Evolutionary conservation across 2,329 filamentous ascomycete species (phyloP).

Genomic region (Aspergillus fumigatiaffinis): DNA sequence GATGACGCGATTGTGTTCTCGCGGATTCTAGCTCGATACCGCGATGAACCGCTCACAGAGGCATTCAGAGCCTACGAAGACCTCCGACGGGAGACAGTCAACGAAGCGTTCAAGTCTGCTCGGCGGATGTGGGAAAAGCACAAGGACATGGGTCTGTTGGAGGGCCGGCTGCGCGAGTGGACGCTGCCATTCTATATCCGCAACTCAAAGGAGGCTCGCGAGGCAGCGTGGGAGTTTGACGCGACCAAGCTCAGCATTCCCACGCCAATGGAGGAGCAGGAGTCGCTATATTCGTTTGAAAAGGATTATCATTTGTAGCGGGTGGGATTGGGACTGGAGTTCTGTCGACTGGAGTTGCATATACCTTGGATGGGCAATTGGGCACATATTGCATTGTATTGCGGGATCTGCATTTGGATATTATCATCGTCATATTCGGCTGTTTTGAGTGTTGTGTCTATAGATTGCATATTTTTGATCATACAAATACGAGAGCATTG

Average conservation of each 20-base stretch:
- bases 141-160: constrained; percentile 35
- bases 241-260: constrained; percentile 32
- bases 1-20: constrained; percentile 45
- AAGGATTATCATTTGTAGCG: constrained; percentile 12
- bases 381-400: neutral
- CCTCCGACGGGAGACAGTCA: constrained; percentile 35
- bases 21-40: constrained; percentile 33
- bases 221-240: constrained; percentile 35
- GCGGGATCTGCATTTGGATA: neutral
- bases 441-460: too few species aligned
- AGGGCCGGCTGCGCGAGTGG: constrained; percentile 36
- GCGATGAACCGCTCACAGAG: constrained; percentile 27
- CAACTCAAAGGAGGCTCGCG: constrained; percentile 23
- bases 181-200: constrained; percentile 35
- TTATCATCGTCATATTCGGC: too few species aligned
- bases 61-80: constrained; percentile 38
- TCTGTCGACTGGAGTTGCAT: neutral
- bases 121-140: constrained; percentile 38
- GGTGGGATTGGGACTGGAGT: neutral
- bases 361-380: neutral
- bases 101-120: constrained; percentile 38
- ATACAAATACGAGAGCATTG: too few species aligned
- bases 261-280: constrained; percentile 18
- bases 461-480: too few species aligned
- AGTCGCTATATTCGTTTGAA: constrained; percentile 23